Conservation (phyloP, 2,329 filamentous ascomycete genomes). For the Zasmidium angulare region DNA sequence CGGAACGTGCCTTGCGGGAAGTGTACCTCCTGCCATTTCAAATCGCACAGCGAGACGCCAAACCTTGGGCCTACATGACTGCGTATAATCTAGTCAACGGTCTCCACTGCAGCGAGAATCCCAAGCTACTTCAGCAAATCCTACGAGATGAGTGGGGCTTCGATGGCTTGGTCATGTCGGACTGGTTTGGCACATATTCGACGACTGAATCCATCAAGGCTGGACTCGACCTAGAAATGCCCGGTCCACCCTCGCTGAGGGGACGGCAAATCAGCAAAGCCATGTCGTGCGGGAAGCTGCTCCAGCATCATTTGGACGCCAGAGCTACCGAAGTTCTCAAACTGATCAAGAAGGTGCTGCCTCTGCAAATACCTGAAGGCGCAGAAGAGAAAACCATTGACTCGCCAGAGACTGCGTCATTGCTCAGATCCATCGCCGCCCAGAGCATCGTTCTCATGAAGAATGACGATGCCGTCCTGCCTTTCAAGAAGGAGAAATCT, state of each 20-base stretch:
- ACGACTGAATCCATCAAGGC: constrained; percentile 67
- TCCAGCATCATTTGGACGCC: constrained; percentile 48
- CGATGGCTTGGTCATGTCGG: constrained; percentile 59
- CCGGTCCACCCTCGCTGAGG: constrained; percentile 64
- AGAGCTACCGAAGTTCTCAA: constrained; percentile 62
- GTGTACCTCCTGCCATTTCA: constrained; percentile 75
- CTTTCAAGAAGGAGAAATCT: constrained; percentile 64
- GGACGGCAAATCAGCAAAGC: constrained; percentile 32
- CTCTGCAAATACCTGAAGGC: constrained; percentile 28
- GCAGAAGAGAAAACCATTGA: constrained; percentile 32
- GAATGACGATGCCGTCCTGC: constrained; percentile 65
- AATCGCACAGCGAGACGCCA: constrained; percentile 69
- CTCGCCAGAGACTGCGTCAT: constrained; percentile 32
- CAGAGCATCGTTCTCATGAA: constrained; percentile 52
- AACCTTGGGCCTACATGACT: constrained; percentile 69
- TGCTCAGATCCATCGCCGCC: constrained; percentile 30
- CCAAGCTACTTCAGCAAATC: constrained; percentile 66
- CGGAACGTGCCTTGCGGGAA: constrained; percentile 66
- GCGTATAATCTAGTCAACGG: constrained; percentile 75
- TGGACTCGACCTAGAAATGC: constrained; percentile 83
- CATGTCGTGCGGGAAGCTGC: constrained; percentile 28
- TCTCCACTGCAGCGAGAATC: constrained; percentile 65
- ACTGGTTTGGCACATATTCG: constrained; percentile 75
- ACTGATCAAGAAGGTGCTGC: constrained; percentile 49
- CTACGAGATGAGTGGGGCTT: constrained; percentile 70